Conservation (phyloP, 73 alveolate genomes). For the Durusdinium trenchii region DNA sequence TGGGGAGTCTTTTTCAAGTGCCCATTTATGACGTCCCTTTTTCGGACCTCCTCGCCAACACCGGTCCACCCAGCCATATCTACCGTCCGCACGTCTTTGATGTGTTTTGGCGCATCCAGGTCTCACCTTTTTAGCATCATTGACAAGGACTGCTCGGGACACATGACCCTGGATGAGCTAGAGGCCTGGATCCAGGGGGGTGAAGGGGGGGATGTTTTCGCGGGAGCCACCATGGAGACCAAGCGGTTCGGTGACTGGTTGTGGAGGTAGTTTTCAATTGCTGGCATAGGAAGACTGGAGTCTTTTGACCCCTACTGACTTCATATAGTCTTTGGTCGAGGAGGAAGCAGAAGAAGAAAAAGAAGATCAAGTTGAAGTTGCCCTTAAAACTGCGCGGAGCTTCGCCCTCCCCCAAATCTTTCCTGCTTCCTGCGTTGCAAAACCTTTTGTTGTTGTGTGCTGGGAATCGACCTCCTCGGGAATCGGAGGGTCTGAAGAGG, state of each 20-base stretch:
- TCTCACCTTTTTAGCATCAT: slow-evolving; percentile 8
- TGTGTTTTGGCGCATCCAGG: background rate
- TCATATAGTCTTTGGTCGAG: background rate
- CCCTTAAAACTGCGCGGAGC: background rate
- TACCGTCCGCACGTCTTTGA: background rate
- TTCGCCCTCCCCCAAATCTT: background rate
- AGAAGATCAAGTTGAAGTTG: background rate
- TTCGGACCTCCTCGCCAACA: no score
- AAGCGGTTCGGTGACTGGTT: background rate
- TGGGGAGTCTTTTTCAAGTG: no score
- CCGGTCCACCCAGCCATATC: background rate
- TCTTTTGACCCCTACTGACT: background rate
- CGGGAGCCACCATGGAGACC: background rate
- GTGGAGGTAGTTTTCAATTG: background rate
- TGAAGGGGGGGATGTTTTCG: background rate
- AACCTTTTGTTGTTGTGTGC: background rate
- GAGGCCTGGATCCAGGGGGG: slow-evolving; percentile 29
- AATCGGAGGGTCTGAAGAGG: slow-evolving; percentile 12
- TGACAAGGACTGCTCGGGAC: slow-evolving; percentile 65
- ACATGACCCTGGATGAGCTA: slow-evolving; percentile 62
- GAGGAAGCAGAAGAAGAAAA: background rate
- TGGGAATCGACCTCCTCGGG: background rate
- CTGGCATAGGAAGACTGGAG: background rate
- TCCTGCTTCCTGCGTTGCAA: background rate
- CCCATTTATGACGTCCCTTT: no score